A percentile compares a stretch with the other conserved stretches of the same genome.
Evolutionary conservation across 2,329 filamentous ascomycete genomes (phyloP).

Genomic region (Ilyonectria destructans): DNA sequence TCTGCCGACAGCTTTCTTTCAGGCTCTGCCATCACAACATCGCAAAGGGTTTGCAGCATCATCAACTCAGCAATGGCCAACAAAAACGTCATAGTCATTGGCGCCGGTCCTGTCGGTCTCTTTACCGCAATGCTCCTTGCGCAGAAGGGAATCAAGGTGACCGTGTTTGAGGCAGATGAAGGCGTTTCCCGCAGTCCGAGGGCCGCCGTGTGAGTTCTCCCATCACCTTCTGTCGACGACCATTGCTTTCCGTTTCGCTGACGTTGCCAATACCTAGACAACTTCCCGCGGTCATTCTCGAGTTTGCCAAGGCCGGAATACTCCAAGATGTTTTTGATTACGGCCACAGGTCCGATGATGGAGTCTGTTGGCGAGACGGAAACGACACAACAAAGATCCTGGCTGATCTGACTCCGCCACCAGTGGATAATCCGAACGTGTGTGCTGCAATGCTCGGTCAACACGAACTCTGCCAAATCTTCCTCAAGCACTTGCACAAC

Average conservation of each 20-base stretch:
- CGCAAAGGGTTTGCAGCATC: neutral
- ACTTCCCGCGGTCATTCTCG: slow-evolving; percentile 12
- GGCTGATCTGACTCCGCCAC: slow-evolving; percentile 12
- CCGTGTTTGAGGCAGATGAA: slow-evolving; percentile 13
- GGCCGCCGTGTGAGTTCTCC: slow-evolving; percentile 13
- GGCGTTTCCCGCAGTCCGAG: slow-evolving; percentile 14
- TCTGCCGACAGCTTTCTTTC: neutral
- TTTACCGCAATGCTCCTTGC: slow-evolving; percentile 16
- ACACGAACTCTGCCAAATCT: slow-evolving; percentile 16
- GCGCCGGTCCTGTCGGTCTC: slow-evolving; percentile 19
- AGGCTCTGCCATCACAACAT: neutral
- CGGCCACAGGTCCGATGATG: slow-evolving; percentile 18
- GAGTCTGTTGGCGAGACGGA: slow-evolving; percentile 19
- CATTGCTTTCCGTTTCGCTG: slow-evolving; percentile 6
- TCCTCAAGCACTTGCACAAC: slow-evolving; percentile 18
- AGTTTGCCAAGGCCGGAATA: slow-evolving; percentile 17
- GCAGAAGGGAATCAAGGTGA: slow-evolving; percentile 11
- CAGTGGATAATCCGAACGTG: slow-evolving; percentile 9
- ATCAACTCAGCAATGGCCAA: slow-evolving; percentile 4
- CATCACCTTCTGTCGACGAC: neutral
- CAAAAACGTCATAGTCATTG: slow-evolving; percentile 14
- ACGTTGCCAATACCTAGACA: slow-evolving; percentile 10
- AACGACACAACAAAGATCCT: slow-evolving; percentile 18
- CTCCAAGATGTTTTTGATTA: slow-evolving; percentile 15
- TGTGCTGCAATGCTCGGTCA: slow-evolving; percentile 19